Evolutionary conservation across 805 yeast genomes (phyloP).

Genomic region (Candida coleopterorum): DNA sequence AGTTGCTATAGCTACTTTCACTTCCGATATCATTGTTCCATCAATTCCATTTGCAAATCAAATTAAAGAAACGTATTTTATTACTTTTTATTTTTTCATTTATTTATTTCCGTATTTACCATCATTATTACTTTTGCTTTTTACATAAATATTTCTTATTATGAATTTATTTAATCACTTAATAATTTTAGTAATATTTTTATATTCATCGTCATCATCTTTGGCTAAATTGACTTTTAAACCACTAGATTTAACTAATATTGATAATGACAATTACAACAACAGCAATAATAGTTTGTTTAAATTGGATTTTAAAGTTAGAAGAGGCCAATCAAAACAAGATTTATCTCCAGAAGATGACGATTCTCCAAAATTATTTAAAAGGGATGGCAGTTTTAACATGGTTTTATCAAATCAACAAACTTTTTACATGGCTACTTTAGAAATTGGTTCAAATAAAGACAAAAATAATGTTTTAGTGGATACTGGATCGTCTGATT

Average conservation of each 20-base stretch:
- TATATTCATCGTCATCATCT: not conserved
- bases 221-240: not conserved
- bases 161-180: not conserved
- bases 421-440: slow-evolving; percentile 25
- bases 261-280: not conserved
- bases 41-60: too few relatives aligned
- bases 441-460: slow-evolving; percentile 26
- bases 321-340: slow-evolving; percentile 8
- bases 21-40: too few relatives aligned
- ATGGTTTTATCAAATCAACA: slow-evolving; percentile 19
- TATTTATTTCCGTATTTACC: too few relatives aligned
- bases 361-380: slow-evolving; percentile 11
- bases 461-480: slow-evolving; percentile 28
- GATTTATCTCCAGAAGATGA: slow-evolving; percentile 8
- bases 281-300: not conserved
- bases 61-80: too few relatives aligned
- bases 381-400: slow-evolving; percentile 15
- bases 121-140: too few relatives aligned
- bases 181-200: not conserved
- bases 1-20: too few relatives aligned
- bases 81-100: too few relatives aligned
- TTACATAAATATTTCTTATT: not conserved
- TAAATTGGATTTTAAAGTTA: slow-evolving; percentile 8
- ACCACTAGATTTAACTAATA: not conserved
- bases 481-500: slow-evolving; percentile 41